These are phyloP conservation scores for Fusarium humuli DNA, from an alignment of 2,329 filamentous ascomycete species.

Conservation along the genomic window DNA sequence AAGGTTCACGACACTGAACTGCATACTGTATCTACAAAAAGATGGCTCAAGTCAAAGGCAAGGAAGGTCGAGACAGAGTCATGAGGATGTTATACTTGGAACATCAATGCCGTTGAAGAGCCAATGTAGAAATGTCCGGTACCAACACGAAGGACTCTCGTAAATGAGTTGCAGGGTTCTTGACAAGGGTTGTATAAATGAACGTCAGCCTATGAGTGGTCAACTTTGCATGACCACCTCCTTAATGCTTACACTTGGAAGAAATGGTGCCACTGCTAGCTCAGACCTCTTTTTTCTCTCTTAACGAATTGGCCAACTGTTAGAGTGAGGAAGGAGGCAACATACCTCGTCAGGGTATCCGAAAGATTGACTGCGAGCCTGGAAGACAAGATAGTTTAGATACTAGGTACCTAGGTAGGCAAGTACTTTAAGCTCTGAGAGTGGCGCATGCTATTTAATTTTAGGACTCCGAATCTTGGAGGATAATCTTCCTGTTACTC, in stretches of 20 bases:
- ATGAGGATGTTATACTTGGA: slow-evolving; percentile 7
- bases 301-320: slow-evolving; percentile 2
- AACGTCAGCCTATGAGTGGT: slow-evolving; percentile 29
- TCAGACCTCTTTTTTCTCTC: slow-evolving; percentile 11
- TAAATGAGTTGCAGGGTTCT: slow-evolving; percentile 35
- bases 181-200: slow-evolving; percentile 22
- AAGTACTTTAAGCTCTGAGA: background rate
- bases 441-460: background rate
- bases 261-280: slow-evolving; percentile 22
- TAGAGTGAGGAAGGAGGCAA: background rate
- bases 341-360: background rate
- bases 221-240: slow-evolving; percentile 29
- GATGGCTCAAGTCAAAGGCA: background rate
- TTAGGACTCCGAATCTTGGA: background rate
- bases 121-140: slow-evolving; percentile 15
- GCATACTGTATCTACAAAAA: background rate
- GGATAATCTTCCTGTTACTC: too few relatives aligned
- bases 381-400: background rate
- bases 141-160: slow-evolving; percentile 33
- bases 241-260: slow-evolving; percentile 8
- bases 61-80: background rate
- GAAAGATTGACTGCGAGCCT: background rate
- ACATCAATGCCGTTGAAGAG: slow-evolving; percentile 11
- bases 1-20: background rate
- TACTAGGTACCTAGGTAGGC: background rate